Base-by-base conservation (phyloP, 108 stramenopile species). In the Nitzschia palea region DNA sequence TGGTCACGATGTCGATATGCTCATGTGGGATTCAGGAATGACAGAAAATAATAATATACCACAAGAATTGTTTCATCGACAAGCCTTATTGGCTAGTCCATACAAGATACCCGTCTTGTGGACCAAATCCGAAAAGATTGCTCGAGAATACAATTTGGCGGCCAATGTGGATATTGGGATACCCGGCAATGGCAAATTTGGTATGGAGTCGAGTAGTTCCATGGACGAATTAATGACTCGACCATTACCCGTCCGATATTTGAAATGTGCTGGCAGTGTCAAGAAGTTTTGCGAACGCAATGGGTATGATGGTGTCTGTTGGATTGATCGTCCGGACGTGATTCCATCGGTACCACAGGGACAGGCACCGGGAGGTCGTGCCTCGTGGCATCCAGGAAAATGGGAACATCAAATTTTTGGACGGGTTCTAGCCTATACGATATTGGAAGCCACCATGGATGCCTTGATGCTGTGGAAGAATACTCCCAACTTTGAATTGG, bases 1-100 rank as follows among this genome's bases (percentile, higher is more conserved):
- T 64, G 89, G 89, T 22, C 60, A 71, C 6, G 79, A 83, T 58
- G 74, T 83, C 0, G 86, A 86, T 53, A 73, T 86, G 72, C 61
- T 86, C n/a, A 64, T 86, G 37, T 86, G 82, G 83, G 86, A 87
- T 62, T 82, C 83, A 34, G 71, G 78, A 23, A 52, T 77, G 55
- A 67, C 70, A 0, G 77, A 78, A 62, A 44, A 37, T 2, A 55
- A 65, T 34, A 53, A 34, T n/a, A 30, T 28, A 26, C 52, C 31
- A 26, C 56, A 65, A 28, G 83, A 82, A 43, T 37, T 87, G 40
- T 71, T 84, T 55, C 76, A 71, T 17, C 75, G 86, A 17, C 86
- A 87, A 64, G 83, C 62, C 30, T 34, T 67, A 15, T 36, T 84
- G 4, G 50, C 79, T 14, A 76, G 81, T 64, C 55, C 40, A 0